Conservation (phyloP, 1,284 basidiomycete species). For the Cryptococcus sp. region DNA sequence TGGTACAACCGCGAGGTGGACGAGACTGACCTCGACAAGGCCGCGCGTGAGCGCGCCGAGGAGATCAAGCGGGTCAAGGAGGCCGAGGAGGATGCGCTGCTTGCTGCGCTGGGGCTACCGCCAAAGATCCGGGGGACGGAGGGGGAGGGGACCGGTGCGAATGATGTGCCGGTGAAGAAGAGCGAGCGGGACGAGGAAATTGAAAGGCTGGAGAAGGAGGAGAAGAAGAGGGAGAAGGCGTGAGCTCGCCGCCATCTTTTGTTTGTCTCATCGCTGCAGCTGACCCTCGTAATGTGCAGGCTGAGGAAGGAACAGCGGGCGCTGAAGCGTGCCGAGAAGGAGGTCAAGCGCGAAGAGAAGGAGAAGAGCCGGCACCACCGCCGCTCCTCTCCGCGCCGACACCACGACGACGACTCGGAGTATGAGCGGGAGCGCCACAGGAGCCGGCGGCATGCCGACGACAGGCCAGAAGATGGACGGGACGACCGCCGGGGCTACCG, state of each 20-base stretch:
- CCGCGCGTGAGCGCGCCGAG: conserved; percentile 40
- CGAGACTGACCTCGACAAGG: conserved; percentile 52
- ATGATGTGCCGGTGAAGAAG: conserved; percentile 31
- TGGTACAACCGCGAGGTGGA: conserved; percentile 75
- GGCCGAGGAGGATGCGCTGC: conserved; percentile 77
- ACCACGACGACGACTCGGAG: conserved; percentile 13
- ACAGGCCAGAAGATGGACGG: conserved; percentile 4
- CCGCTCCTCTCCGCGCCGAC: conserved; percentile 10
- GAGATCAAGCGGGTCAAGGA: conserved; percentile 79
- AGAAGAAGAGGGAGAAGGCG: conserved; percentile 43
- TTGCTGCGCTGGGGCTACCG: conserved; percentile 65
- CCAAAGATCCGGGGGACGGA: conserved; percentile 25
- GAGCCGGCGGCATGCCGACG: conserved; percentile 7
- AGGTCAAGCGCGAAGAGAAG: conserved; percentile 40
- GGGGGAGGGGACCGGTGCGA: conserved; percentile 31
- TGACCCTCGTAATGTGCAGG: conserved; percentile 11
- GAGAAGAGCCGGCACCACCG: conserved; percentile 17
- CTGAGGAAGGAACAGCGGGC: conserved; percentile 45
- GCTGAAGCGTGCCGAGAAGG: conserved; percentile 39
- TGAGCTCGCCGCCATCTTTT: conserved; percentile 22
- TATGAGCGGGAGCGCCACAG: conserved; percentile 14
- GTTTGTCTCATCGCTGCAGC: background rate
- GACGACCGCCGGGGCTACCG: conserved; percentile 3
- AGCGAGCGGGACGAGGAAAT: conserved; percentile 33
- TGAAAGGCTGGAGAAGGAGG: conserved; percentile 41